Conservation (phyloP, 2,329 filamentous ascomycete species). For the Diplodia mutila region DNA sequence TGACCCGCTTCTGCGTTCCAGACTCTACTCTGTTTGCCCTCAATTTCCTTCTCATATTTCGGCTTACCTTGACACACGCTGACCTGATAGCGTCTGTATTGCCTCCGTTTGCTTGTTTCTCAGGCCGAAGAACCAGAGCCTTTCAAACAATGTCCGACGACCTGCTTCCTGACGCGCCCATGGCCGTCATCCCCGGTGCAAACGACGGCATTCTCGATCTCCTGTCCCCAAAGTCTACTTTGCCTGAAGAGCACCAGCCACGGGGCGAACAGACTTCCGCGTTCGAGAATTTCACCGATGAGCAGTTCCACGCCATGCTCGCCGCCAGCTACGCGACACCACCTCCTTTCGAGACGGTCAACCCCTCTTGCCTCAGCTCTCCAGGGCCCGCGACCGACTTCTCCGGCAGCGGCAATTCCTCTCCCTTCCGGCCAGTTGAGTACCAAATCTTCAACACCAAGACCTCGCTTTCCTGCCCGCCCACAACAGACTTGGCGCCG, state of each 20-base stretch:
- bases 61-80: too few species aligned
- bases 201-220: background rate
- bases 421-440: background rate
- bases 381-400: background rate
- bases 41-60: too few species aligned
- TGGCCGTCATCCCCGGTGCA: background rate
- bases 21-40: background rate
- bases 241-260: background rate
- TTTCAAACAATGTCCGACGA: background rate
- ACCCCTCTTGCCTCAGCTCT: conserved; percentile 16
- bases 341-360: conserved; percentile 12
- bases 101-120: background rate
- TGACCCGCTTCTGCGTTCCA: too few species aligned
- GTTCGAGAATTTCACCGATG: background rate
- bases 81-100: background rate
- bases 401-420: background rate
- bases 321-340: background rate
- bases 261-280: background rate
- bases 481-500: background rate
- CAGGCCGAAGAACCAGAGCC: too few species aligned
- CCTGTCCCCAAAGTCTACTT: background rate
- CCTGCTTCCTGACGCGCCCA: background rate
- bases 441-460: background rate
- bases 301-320: background rate
- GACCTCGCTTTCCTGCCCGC: background rate